Evolutionary conservation across 2,329 filamentous ascomycete genomes (phyloP).

Genomic region (Fulvia fulva): DNA sequence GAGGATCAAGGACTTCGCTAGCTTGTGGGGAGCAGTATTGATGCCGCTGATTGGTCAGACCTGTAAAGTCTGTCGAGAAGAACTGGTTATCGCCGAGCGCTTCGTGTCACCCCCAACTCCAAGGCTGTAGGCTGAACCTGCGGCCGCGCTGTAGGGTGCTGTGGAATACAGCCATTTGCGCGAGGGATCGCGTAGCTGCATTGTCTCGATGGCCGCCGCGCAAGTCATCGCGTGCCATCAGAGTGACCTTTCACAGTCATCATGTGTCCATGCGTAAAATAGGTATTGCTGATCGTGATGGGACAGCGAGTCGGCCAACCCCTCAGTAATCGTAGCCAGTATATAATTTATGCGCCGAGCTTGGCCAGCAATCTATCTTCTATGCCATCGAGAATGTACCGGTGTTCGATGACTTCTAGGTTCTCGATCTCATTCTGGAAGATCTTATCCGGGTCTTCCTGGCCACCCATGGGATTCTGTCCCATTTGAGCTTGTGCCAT

Average conservation of each 20-base stretch:
- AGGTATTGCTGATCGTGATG: not conserved
- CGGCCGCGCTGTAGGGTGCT: too few relatives aligned
- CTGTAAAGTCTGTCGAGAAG: not conserved
- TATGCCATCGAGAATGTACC: constrained; percentile 83
- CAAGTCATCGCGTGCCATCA: too few relatives aligned
- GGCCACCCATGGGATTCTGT: constrained; percentile 73
- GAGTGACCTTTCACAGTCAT: too few relatives aligned
- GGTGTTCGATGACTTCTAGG: constrained; percentile 88
- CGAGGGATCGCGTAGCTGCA: too few relatives aligned
- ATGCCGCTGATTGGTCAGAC: not conserved
- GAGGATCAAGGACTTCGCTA: not conserved
- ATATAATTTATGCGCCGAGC: constrained; percentile 16
- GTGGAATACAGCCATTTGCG: too few relatives aligned
- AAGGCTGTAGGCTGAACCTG: too few relatives aligned
- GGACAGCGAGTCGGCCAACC: not conserved
- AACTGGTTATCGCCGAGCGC: too few relatives aligned
- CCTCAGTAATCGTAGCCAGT: not conserved
- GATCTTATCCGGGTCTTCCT: constrained; percentile 92
- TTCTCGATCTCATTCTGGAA: constrained; percentile 93
- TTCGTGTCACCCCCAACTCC: too few relatives aligned
- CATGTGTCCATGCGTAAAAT: too few relatives aligned
- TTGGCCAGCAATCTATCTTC: constrained; percentile 72
- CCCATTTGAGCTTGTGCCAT: constrained; percentile 64
- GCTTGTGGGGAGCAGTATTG: not conserved
- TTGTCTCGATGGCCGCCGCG: too few relatives aligned